These are phyloP conservation scores for Gossypium rotundifolium DNA, from an alignment of 345 rosid genomes.

Conservation along the genomic window DNA sequence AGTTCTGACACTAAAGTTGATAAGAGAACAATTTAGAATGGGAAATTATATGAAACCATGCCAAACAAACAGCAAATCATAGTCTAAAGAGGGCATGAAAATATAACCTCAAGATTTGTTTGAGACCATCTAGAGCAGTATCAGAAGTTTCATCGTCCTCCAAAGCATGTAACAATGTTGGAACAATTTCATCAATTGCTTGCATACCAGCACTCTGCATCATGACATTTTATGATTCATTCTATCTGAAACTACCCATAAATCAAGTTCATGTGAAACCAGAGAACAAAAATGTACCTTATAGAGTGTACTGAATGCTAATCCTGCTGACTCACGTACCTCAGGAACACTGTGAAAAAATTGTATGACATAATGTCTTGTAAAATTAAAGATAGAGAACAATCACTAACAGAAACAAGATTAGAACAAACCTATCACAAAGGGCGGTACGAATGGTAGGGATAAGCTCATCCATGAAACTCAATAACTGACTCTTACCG, in stretches of 20 bases:
- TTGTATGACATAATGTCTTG: neutral
- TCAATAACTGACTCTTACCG: constrained; percentile 80
- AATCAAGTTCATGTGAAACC: constrained; percentile 2
- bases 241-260: neutral
- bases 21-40: constrained; percentile 19
- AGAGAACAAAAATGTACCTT: constrained; percentile 45
- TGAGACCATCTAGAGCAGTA: constrained; percentile 93
- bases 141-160: constrained; percentile 89
- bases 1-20: constrained; percentile 74
- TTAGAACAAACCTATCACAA: constrained; percentile 69
- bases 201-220: constrained; percentile 95
- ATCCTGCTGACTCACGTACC: constrained; percentile 97
- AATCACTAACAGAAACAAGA: constrained; percentile 1
- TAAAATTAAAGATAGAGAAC: neutral
- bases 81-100: constrained; percentile 8
- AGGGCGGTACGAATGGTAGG: constrained; percentile 92
- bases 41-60: constrained; percentile 4
- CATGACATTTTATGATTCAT: constrained; percentile 8
- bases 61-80: neutral
- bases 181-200: constrained; percentile 98
- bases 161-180: constrained; percentile 85
- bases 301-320: constrained; percentile 95
- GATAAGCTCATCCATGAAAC: constrained; percentile 93
- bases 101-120: constrained; percentile 78
- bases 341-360: constrained; percentile 49